Conservation (phyloP, 192 early-diverging fungal genomes). For the Mortierella claussenii region DNA sequence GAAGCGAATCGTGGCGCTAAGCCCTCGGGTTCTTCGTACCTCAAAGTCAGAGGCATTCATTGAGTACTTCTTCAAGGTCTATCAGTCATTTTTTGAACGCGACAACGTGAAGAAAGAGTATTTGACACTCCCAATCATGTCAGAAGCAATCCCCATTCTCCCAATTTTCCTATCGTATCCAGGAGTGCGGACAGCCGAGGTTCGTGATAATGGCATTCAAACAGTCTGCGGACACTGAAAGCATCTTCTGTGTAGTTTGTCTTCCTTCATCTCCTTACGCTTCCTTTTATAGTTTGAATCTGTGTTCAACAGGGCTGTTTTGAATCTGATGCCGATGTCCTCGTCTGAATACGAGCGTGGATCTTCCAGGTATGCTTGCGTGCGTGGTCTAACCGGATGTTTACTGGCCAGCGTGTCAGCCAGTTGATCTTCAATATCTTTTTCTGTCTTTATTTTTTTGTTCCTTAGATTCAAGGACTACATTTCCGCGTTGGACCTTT, state of each 20-base stretch:
- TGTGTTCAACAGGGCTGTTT: conserved; percentile 56
- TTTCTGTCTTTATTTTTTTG: background rate
- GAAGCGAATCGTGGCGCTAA: conserved; percentile 59
- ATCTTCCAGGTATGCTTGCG: conserved; percentile 24
- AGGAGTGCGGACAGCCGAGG: conserved; percentile 32
- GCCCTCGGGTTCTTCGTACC: conserved; percentile 51
- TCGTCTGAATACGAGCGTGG: conserved; percentile 45
- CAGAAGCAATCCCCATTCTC: conserved; percentile 59
- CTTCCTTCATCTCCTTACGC: background rate
- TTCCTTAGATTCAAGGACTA: conserved; percentile 61
- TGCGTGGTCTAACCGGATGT: too few relatives aligned
- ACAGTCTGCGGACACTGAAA: too few relatives aligned
- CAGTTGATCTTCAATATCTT: conserved; percentile 25
- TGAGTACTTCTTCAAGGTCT: conserved; percentile 52
- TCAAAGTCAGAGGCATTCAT: conserved; percentile 40
- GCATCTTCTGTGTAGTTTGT: too few relatives aligned
- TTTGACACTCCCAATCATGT: conserved; percentile 49
- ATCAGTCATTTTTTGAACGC: conserved; percentile 49
- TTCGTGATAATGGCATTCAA: background rate
- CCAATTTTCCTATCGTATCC: conserved; percentile 56
- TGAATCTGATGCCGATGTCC: conserved; percentile 52
- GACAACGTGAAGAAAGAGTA: conserved; percentile 29
- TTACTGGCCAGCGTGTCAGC: too few relatives aligned
- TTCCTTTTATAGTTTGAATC: conserved; percentile 17
- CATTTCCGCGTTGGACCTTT: conserved; percentile 59